These are phyloP conservation scores for Cicer yamashitae DNA, from an alignment of 306 rosid species.

Conservation along the genomic window DNA sequence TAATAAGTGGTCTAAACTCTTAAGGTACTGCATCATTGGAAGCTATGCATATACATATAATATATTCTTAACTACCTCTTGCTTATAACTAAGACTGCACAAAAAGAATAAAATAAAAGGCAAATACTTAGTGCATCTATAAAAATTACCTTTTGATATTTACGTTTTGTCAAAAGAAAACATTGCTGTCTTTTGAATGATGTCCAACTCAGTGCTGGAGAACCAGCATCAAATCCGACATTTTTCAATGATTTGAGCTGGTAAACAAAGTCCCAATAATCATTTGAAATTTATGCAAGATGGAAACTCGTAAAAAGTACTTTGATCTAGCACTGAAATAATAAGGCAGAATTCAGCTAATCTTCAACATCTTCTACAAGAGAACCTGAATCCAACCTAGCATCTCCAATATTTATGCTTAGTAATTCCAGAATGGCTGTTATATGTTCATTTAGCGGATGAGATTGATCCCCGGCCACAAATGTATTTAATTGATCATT, in stretches of 20 bases:
- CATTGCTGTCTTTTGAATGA: conserved; percentile 64
- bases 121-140: background rate
- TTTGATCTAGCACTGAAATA: conserved; percentile 12
- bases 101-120: background rate
- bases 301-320: conserved; percentile 27
- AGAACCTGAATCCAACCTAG: conserved; percentile 46
- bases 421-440: conserved; percentile 59
- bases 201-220: conserved; percentile 62
- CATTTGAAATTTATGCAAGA: conserved; percentile 2
- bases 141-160: conserved; percentile 58
- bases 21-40: no score
- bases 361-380: conserved; percentile 48
- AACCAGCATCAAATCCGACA: conserved; percentile 35
- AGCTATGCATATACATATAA: background rate
- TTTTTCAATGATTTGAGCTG: background rate
- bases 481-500: conserved; percentile 59
- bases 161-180: conserved; percentile 56
- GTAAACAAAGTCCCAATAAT: background rate
- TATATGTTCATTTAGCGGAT: conserved; percentile 62
- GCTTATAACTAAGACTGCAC: background rate
- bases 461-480: conserved; percentile 70
- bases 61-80: background rate
- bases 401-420: conserved; percentile 48
- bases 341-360: conserved; percentile 39
- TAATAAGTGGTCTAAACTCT: no score